Percentiles rank a stretch among this genome's conserved stretches.
These are phyloP conservation scores for Claviceps sp. DNA, from an alignment of 2,329 filamentous ascomycete species.

Conservation along the genomic window DNA sequence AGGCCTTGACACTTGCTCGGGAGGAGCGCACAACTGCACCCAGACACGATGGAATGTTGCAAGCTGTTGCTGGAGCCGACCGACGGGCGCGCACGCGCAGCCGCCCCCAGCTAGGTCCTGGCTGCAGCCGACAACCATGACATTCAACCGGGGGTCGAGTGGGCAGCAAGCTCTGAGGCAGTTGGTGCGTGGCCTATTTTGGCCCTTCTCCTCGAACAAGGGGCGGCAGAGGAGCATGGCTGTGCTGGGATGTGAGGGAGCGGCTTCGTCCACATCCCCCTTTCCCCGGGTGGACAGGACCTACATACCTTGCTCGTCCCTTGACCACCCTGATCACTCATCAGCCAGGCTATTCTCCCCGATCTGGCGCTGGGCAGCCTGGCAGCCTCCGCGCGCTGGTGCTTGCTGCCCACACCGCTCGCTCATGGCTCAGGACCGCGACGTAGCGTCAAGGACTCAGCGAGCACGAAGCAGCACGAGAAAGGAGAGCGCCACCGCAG, in stretches of 20 bases:
- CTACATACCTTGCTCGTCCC: neutral
- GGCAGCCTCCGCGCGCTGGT: neutral
- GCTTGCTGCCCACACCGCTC: conserved; percentile 19
- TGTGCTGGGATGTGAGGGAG: conserved; percentile 3
- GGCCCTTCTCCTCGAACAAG: conserved; percentile 1
- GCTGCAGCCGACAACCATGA: conserved; percentile 3
- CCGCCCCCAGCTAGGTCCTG: conserved; percentile 2
- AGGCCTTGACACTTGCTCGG: neutral
- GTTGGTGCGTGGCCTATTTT: neutral
- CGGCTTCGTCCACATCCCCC: neutral
- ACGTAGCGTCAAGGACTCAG: conserved; percentile 1
- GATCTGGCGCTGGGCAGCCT: neutral
- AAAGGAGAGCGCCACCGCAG: conserved; percentile 1
- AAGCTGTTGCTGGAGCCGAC: conserved; percentile 3
- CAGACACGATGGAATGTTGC: neutral
- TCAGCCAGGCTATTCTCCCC: neutral
- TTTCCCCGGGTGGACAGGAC: neutral
- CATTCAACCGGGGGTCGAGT: conserved; percentile 2
- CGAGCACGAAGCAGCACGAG: conserved; percentile 1
- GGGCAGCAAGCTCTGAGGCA: neutral
- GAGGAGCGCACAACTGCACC: neutral
- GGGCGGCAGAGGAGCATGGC: conserved; percentile 7
- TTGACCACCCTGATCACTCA: neutral
- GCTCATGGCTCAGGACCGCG: conserved; percentile 11
- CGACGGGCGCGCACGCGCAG: conserved; percentile 2